Conservation (phyloP, 2,329 filamentous ascomycete genomes). For the Emmonsiellopsis sp. region DNA sequence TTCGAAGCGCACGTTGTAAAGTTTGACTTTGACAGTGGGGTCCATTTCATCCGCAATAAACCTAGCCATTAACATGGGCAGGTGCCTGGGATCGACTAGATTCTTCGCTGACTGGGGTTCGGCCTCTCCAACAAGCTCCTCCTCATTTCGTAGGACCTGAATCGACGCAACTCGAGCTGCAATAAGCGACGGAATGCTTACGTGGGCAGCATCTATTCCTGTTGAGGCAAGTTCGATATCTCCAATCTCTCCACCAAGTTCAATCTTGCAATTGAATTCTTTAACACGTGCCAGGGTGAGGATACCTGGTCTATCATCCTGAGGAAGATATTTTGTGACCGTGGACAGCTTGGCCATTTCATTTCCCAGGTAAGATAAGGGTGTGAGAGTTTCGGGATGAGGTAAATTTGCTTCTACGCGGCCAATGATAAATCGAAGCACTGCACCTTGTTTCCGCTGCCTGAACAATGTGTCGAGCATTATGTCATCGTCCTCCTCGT, state of each 20-base stretch:
- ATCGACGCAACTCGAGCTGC: constrained; percentile 65
- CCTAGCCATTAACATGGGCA: constrained; percentile 71
- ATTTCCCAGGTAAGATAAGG: constrained; percentile 61
- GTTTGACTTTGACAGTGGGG: constrained; percentile 76
- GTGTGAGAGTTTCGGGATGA: constrained; percentile 56
- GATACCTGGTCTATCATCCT: constrained; percentile 86
- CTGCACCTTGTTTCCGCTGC: constrained; percentile 76
- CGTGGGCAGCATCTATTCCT: constrained; percentile 65
- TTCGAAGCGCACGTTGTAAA: constrained; percentile 77
- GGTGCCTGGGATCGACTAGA: constrained; percentile 9
- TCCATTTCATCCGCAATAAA: constrained; percentile 94
- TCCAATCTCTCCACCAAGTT: constrained; percentile 63
- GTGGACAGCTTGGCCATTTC: constrained; percentile 76
- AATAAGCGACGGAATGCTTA: constrained; percentile 73
- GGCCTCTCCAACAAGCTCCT: constrained; percentile 64
- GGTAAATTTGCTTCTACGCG: constrained; percentile 54
- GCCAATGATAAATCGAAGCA: constrained; percentile 62
- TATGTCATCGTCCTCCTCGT: constrained; percentile 83
- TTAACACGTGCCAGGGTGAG: constrained; percentile 63
- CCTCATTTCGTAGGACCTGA: constrained; percentile 55
- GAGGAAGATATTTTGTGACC: constrained; percentile 88
- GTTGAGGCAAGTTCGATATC: constrained; percentile 48
- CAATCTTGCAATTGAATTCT: constrained; percentile 51
- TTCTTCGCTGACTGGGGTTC: constrained; percentile 19
- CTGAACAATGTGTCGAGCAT: constrained; percentile 83